phyloP scores from a whole-genome alignment of 352 stramenopile species.

The Phytophthora pistaciae region DNA sequence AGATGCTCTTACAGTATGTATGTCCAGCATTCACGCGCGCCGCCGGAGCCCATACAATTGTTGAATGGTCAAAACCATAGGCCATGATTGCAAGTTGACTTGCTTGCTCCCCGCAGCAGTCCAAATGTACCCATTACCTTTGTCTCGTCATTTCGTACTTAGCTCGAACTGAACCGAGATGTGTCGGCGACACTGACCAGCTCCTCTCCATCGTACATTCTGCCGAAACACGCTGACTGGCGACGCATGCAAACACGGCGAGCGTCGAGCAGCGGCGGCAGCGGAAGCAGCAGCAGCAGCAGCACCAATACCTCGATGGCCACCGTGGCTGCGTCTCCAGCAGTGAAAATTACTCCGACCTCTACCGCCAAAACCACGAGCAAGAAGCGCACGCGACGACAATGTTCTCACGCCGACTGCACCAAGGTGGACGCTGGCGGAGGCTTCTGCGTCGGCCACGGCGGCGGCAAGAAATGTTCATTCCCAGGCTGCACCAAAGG shows the following conservation, averaged over 20 bases:
- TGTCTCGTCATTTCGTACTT: slow-evolving; percentile 34
- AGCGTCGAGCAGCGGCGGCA: background rate
- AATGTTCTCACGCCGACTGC: slow-evolving; percentile 65
- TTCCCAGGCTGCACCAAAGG: slow-evolving; percentile 78
- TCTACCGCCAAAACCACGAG: slow-evolving; percentile 1
- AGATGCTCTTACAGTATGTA: no score
- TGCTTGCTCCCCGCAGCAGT: no score
- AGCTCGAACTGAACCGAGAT: slow-evolving; percentile 13
- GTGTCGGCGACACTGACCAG: slow-evolving; percentile 10
- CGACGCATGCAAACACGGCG: slow-evolving; percentile 31
- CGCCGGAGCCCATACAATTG: slow-evolving; percentile 16
- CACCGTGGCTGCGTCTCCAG: slow-evolving; percentile 10
- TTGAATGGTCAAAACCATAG: slow-evolving; percentile 20
- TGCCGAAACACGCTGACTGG: slow-evolving; percentile 13
- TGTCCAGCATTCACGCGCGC: background rate
- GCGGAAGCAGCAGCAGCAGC: background rate
- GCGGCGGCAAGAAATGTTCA: slow-evolving; percentile 84
- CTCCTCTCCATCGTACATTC: slow-evolving; percentile 14
- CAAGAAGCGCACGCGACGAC: slow-evolving; percentile 53
- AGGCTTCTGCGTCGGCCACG: slow-evolving; percentile 86
- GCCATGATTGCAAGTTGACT: background rate
- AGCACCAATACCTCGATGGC: slow-evolving; percentile 5
- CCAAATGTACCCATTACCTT: slow-evolving; percentile 4
- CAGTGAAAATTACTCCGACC: background rate
- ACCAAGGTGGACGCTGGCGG: slow-evolving; percentile 80